Conservation (phyloP, 495 filamentous ascomycete species). For the Aspergillus bridgeri region DNA sequence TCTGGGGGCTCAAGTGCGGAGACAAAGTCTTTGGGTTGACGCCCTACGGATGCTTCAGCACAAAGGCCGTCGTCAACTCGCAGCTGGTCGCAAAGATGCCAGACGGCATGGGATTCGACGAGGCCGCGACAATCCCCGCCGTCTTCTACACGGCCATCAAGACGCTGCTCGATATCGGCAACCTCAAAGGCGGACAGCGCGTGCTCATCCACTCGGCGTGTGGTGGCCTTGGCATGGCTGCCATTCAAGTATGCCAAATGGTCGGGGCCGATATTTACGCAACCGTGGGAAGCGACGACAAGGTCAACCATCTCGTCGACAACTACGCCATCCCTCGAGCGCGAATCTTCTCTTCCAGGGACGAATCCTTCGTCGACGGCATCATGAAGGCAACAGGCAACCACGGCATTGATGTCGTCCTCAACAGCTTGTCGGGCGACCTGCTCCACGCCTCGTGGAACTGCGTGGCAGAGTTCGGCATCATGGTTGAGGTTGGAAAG, state of each 20-base stretch:
- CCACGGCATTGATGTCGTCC: constrained; percentile 45
- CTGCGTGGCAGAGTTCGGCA: constrained; percentile 49
- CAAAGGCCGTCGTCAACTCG: constrained; percentile 7
- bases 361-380: constrained; percentile 40
- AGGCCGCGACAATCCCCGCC: constrained; percentile 24
- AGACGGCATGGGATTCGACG: constrained; percentile 21
- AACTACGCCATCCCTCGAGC: constrained; percentile 30
- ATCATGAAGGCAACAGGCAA: constrained; percentile 43
- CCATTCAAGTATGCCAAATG: constrained; percentile 15
- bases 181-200: constrained; percentile 21
- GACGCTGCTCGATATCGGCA: constrained; percentile 16
- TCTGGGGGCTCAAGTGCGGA: too few species aligned
- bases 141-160: constrained; percentile 30
- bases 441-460: constrained; percentile 46
- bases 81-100: constrained; percentile 24
- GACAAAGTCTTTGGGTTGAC: constrained; percentile 32
- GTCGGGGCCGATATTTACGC: constrained; percentile 31
- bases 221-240: constrained; percentile 22
- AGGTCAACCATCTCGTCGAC: constrained; percentile 31
- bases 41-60: constrained; percentile 7
- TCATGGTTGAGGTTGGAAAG: constrained; percentile 47
- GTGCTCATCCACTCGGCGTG: constrained; percentile 28
- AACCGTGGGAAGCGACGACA: constrained; percentile 42
- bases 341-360: constrained; percentile 50
- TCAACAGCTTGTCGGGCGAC: constrained; percentile 49